Evolutionary conservation across 768 basidiomycete genomes (phyloP), one percentile per base, ranked within the genome.

Genomic region (Russula olivacea): DNA sequence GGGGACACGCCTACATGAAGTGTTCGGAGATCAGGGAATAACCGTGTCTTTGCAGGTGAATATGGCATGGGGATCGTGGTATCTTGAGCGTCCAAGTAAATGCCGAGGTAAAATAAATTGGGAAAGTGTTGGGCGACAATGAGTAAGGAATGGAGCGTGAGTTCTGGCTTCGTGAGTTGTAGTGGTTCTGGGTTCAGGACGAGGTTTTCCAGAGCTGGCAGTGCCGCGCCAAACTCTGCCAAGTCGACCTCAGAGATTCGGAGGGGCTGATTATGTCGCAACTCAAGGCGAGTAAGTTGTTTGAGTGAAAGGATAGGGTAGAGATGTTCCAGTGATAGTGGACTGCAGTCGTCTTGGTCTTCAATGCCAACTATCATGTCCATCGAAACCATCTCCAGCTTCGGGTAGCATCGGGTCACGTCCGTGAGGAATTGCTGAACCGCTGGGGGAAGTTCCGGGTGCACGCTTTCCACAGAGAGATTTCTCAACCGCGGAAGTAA

Each of bases 201-300:
- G 28, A 68, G 65, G 49, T 56, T 49, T 25, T 57, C 54, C 23
- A 68, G 28, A 1, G 41, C 38, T n/a, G 67, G 67, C 12, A 68
- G 57, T 14, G 58, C 65, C 41, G 38, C 50, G 43, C 58, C 61
- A 41, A 68, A 47, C 59, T 68, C 65, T 25, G 54, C 30, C 15
- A 68, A 43, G 40, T 66, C 58, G 25, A 3, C 58, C 25, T 66
- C 65, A 57, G 65, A 66, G 65, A 68, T 48, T 23, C 59, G 43
- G 23, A 68, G 53, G 53, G 67, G 67, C 30, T 62, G 36, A 21
- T 66, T 68, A 54, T 68, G 67, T n/a, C 65, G 65, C 48, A 68
- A 41, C 36, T 68, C 67, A 5, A 68, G 67, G 41, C 25, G 54
- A 34, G 23, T n/a, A 43, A 68, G 67, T 25, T 56, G 56, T 32